Evolutionary conservation across 2,329 filamentous ascomycete genomes (phyloP), one percentile per base, ranked within the genome.

Genomic region (Colletotrichum eremochloae): DNA sequence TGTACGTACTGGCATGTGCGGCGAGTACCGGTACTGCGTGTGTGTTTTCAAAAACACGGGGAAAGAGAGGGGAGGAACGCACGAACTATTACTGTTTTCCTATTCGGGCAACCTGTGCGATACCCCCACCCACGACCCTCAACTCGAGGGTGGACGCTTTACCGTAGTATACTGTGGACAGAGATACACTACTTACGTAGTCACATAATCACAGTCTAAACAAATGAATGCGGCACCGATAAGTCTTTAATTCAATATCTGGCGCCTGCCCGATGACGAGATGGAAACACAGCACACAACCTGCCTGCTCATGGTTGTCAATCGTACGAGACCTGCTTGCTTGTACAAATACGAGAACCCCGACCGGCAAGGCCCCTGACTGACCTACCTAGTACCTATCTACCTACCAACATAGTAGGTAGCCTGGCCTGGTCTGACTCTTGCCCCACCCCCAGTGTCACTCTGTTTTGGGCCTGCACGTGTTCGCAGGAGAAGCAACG

Each of bases 61-160:
- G 33, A 31, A 31, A 29, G 57, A 31, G 24, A 42, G 18, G 40
- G 63, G 29, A 18, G 63, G 57, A 40, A 24, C 9, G 64, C 69
- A 72, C 69, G 24, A 46, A 44, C 65, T 57, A 55, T 1, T 4
- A 55, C 1, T 4, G 2, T 29, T 38, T 67, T 63, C 65, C 65
- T 60, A 68, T 46, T 68, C 46, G 29, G 69, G 69, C 53, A 72
- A 72, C 58, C 69, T 68, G 58, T 72, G 69, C 69, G 65, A 72
- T 68, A 55, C 31, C 58, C 31, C 64, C 53, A 29, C 24, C 44
- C 24, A n/a, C 29, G 33, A 38, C 24, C 24, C 24, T 24, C 24
- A 24, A 24, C 24, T 24, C 24, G 24, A 24, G 1, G 24, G 24
- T 24, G 24, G 24, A 24, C 24, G 24, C 24, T 24, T 24, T 24